Percentiles rank a stretch among this genome's conserved stretches.
phyloP scores from a whole-genome alignment of 768 basidiomycete genomes.

The Panaeolus cyanescens region DNA sequence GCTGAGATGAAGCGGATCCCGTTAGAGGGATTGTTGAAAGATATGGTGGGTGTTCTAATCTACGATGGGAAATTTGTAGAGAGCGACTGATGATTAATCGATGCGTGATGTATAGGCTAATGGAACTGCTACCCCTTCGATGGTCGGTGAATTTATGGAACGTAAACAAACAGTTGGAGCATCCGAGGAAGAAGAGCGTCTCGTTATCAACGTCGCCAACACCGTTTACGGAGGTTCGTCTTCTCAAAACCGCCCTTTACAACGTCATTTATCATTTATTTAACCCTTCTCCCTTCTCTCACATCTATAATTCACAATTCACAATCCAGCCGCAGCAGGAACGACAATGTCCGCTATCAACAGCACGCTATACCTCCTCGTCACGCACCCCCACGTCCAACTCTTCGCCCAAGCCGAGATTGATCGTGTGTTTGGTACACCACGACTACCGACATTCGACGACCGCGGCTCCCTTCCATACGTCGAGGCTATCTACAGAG shows the following conservation, averaged over 20 bases:
- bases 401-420: constrained; percentile 33
- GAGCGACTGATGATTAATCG: not conserved
- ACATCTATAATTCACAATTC: constrained; percentile 3
- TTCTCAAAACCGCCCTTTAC: constrained; percentile 6
- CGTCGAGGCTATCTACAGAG: constrained; percentile 17
- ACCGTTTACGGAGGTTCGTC: constrained; percentile 18
- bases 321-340: no score
- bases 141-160: constrained; percentile 15
- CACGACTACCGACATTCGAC: constrained; percentile 25
- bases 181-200: constrained; percentile 12
- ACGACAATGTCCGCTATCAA: constrained; percentile 13
- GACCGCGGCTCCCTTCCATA: constrained; percentile 28
- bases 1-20: constrained; percentile 15
- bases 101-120: constrained; percentile 9
- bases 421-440: constrained; percentile 27
- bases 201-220: constrained; percentile 11
- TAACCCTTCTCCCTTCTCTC: not conserved
- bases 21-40: constrained; percentile 8
- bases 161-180: constrained; percentile 12
- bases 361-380: constrained; percentile 28
- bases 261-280: constrained; percentile 4
- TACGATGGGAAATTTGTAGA: not conserved
- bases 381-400: constrained; percentile 30
- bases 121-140: constrained; percentile 11
- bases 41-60: constrained; percentile 2